Evolutionary conservation across 116 monocot genomes (phyloP).

Genomic region (Zostera marina): DNA sequence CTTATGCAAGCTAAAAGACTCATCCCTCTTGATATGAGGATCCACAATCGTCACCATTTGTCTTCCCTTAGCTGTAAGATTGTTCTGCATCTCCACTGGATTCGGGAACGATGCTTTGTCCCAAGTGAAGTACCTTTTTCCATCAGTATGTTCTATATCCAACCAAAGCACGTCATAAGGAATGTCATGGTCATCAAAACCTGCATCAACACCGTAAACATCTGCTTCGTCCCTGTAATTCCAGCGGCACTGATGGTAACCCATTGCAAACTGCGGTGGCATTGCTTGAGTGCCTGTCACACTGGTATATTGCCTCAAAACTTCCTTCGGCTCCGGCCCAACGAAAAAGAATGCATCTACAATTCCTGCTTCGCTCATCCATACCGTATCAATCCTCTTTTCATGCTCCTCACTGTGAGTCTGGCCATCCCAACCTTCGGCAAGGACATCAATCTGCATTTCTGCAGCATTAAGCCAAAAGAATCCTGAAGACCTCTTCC

Average conservation of each 20-base stretch:
- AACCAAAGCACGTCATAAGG: conserved; percentile 98
- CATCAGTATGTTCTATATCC: conserved; percentile 96
- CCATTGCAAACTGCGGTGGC: conserved; percentile 84
- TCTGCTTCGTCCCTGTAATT: conserved; percentile 94
- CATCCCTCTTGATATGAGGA: conserved; percentile 90
- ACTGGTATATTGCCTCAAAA: conserved; percentile 55
- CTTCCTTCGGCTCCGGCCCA: conserved; percentile 78
- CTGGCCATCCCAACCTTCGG: conserved; percentile 58
- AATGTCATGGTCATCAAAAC: conserved; percentile 94
- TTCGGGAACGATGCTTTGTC: conserved; percentile 61
- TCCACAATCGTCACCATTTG: conserved; percentile 95
- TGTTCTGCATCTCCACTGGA: conserved; percentile 82
- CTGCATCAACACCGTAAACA: conserved; percentile 62
- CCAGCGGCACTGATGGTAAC: conserved; percentile 94
- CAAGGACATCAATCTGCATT: conserved; percentile 97
- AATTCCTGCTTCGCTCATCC: conserved; percentile 93
- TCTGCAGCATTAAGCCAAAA: conserved; percentile 99
- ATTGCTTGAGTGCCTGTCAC: conserved; percentile 70
- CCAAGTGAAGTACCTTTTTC: conserved; percentile 95
- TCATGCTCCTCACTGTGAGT: neutral
- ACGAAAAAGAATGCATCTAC: conserved; percentile 90
- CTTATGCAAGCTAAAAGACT: conserved; percentile 44
- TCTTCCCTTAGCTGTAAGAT: conserved; percentile 62
- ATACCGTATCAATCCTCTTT: conserved; percentile 52
- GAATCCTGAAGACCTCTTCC: conserved; percentile 44